Conservation (phyloP, 2,329 filamentous ascomycete genomes). For the Corniculantispora saksenae region DNA sequence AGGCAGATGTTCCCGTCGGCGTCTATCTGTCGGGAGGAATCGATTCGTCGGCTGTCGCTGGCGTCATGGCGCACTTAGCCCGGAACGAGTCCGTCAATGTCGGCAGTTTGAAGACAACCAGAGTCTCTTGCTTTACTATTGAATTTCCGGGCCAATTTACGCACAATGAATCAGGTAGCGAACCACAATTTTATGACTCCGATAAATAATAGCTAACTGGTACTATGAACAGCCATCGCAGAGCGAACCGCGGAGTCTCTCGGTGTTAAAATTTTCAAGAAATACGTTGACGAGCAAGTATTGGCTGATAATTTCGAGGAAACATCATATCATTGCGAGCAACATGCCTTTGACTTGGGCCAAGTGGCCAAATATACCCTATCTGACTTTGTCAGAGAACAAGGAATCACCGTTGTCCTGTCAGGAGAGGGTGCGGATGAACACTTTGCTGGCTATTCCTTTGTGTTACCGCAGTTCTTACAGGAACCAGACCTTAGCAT, state of each 20-base stretch:
- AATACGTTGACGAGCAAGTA: not conserved
- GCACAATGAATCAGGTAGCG: not conserved
- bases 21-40: constrained; percentile 59
- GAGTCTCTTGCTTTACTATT: not conserved
- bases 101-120: not conserved
- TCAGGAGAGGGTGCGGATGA: not conserved
- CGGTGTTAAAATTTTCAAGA: not conserved
- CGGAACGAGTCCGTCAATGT: constrained; percentile 42
- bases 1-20: constrained; percentile 61
- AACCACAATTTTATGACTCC: not conserved
- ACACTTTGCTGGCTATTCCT: not conserved
- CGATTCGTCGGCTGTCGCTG: constrained; percentile 58
- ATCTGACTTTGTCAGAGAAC: not conserved
- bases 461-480: not conserved
- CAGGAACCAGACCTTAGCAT: not conserved
- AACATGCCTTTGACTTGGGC: not conserved
- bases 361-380: not conserved
- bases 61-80: constrained; percentile 54
- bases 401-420: not conserved
- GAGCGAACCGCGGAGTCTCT: not conserved
- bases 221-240: not conserved
- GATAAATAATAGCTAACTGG: not conserved
- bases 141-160: not conserved
- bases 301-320: not conserved
- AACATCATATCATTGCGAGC: not conserved